These are phyloP conservation scores for Leishmania gerbilli DNA, from an alignment of 208 protist species.

Conservation along the genomic window DNA sequence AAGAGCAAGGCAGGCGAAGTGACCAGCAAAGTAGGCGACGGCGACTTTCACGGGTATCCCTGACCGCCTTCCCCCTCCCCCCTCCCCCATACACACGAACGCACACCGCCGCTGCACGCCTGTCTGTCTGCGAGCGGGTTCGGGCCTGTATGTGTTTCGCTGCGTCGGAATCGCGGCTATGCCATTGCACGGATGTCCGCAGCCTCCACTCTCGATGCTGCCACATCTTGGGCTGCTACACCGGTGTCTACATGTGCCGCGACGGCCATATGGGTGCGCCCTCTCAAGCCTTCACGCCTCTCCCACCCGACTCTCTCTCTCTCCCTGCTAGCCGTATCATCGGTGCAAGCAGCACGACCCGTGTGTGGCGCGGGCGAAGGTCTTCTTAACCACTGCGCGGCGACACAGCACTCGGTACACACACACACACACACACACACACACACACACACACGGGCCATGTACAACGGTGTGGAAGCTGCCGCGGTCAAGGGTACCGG, in stretches of 20 bases:
- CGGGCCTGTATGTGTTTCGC: not conserved
- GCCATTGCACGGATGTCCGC: not conserved
- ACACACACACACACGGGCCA: constrained; percentile 11
- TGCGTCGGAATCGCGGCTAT: not conserved
- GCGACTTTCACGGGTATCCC: too few species aligned
- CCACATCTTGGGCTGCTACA: not conserved
- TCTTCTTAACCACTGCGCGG: not conserved
- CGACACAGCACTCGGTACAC: not conserved
- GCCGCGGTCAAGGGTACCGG: constrained; percentile 76
- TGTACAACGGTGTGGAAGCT: constrained; percentile 85
- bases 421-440: not conserved
- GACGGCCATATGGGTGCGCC: not conserved
- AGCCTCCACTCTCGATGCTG: not conserved
- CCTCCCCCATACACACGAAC: not conserved
- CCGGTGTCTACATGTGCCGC: not conserved
- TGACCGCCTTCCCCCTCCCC: not conserved
- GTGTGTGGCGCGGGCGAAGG: not conserved
- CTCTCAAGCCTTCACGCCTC: not conserved
- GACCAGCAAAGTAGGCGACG: too few species aligned
- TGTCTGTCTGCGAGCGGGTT: not conserved
- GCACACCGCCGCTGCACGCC: not conserved
- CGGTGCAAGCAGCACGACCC: not conserved
- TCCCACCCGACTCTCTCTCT: not conserved
- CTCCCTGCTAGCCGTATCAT: not conserved
- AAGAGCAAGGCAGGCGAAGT: too few species aligned